Evolutionary conservation across 257 asterid genomes (phyloP).

Genomic region (Echites panduratus): DNA sequence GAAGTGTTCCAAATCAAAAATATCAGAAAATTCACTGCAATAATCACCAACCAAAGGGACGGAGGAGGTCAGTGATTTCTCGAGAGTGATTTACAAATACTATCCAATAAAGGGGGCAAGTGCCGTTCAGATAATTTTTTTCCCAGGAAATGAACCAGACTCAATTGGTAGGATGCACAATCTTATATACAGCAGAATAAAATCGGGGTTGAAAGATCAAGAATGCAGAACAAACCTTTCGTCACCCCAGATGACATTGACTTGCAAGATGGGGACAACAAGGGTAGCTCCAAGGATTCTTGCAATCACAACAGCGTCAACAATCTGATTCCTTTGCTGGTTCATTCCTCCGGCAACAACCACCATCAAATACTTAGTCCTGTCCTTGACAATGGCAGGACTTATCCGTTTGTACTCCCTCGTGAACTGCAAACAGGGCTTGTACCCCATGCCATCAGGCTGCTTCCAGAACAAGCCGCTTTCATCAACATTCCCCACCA

Average conservation of each 20-base stretch:
- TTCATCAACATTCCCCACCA: conserved; percentile 26
- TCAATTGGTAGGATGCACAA: not conserved
- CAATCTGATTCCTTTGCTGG: conserved; percentile 98
- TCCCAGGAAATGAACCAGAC: not conserved
- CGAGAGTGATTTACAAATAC: no score
- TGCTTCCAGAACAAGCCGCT: conserved; percentile 71
- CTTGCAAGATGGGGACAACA: conserved; percentile 91
- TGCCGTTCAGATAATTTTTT: no score
- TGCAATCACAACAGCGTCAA: conserved; percentile 95
- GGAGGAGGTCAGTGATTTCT: not conserved
- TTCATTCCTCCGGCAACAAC: conserved; percentile 96
- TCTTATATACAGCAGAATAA: not conserved
- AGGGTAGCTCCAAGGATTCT: conserved; percentile 92
- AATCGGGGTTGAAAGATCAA: conserved; percentile 10
- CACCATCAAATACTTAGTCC: conserved; percentile 65
- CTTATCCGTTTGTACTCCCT: conserved; percentile 39
- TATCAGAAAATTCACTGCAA: conserved; percentile 92
- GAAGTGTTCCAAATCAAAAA: conserved; percentile 90
- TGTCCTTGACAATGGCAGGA: conserved; percentile 46
- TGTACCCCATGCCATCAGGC: conserved; percentile 85
- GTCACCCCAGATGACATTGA: conserved; percentile 96
- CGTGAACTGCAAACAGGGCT: conserved; percentile 79
- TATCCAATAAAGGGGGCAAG: no score
- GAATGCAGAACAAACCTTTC: conserved; percentile 58
- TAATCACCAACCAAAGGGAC: conserved; percentile 12